These are phyloP conservation scores for Diaporthe capsici DNA, from an alignment of 2,329 filamentous ascomycete species.

Conservation along the genomic window DNA sequence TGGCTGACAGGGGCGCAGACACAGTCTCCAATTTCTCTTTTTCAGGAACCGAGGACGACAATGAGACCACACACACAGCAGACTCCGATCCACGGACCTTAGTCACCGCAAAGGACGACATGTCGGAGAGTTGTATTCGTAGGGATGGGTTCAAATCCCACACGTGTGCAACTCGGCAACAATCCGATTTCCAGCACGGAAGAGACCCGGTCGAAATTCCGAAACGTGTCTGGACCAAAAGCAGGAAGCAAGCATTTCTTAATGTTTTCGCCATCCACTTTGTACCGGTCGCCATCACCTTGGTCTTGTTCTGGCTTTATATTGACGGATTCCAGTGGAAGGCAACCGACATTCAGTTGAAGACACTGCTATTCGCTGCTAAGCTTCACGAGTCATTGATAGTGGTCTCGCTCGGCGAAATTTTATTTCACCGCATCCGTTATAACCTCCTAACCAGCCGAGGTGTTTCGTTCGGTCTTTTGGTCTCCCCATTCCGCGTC, in stretches of 20 bases:
- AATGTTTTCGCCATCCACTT: too few species aligned
- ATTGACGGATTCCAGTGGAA: neutral
- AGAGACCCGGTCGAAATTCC: neutral
- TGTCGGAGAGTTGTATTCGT: accelerated
- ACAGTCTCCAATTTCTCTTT: neutral
- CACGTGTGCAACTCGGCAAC: too few species aligned
- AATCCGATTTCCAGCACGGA: neutral
- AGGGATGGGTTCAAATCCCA: neutral
- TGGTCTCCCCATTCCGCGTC: neutral
- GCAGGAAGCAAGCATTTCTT: too few species aligned
- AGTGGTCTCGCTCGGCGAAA: neutral
- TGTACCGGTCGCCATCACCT: neutral
- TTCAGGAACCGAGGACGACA: neutral
- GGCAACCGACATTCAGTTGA: neutral
- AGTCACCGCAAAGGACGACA: neutral
- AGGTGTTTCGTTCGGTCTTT: neutral
- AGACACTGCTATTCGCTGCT: neutral
- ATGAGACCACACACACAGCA: neutral
- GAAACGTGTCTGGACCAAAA: too few species aligned
- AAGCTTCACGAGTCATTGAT: neutral
- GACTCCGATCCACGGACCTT: neutral
- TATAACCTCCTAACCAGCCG: neutral
- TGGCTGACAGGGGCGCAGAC: neutral
- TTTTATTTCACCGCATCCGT: neutral
- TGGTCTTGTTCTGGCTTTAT: neutral